phyloP scores from a whole-genome alignment of 495 filamentous ascomycete genomes.

The Cryomyces antarcticus region DNA sequence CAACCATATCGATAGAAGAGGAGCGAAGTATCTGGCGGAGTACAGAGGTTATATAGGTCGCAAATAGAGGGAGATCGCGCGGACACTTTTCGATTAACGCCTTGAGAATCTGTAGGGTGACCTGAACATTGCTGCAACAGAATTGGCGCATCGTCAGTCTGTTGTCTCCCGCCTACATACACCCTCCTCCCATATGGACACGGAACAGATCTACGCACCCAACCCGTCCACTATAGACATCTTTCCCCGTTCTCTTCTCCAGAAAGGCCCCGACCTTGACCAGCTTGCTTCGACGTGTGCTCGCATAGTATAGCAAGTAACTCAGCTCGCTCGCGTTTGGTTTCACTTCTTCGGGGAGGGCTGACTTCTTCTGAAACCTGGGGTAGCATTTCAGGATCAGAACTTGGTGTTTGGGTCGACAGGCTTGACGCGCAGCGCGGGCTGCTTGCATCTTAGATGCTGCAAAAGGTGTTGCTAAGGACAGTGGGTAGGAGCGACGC shows the following conservation, averaged over 20 bases:
- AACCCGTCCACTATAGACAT: slow-evolving; percentile 62
- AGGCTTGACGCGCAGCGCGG: slow-evolving; percentile 33
- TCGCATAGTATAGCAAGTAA: slow-evolving; percentile 87
- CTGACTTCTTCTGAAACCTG: slow-evolving; percentile 62
- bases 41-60: slow-evolving; percentile 56
- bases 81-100: slow-evolving; percentile 82
- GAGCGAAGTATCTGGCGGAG: slow-evolving; percentile 58
- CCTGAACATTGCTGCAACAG: slow-evolving; percentile 58
- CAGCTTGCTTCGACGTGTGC: slow-evolving; percentile 78
- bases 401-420: slow-evolving; percentile 81
- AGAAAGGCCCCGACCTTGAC: slow-evolving; percentile 83
- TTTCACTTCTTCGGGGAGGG: slow-evolving; percentile 45
- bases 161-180: slow-evolving; percentile 22
- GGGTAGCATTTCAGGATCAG: slow-evolving; percentile 88
- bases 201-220: slow-evolving; percentile 24
- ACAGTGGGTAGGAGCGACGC: no score
- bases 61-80: slow-evolving; percentile 74
- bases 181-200: no score
- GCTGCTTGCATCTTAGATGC: no score
- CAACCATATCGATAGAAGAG: slow-evolving; percentile 69
- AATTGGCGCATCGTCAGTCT: not conserved
- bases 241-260: slow-evolving; percentile 71
- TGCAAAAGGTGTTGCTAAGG: no score
- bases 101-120: slow-evolving; percentile 71
- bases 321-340: slow-evolving; percentile 87